phyloP scores from a whole-genome alignment of 805 yeast species.

The Monosporozyma siamensis region DNA sequence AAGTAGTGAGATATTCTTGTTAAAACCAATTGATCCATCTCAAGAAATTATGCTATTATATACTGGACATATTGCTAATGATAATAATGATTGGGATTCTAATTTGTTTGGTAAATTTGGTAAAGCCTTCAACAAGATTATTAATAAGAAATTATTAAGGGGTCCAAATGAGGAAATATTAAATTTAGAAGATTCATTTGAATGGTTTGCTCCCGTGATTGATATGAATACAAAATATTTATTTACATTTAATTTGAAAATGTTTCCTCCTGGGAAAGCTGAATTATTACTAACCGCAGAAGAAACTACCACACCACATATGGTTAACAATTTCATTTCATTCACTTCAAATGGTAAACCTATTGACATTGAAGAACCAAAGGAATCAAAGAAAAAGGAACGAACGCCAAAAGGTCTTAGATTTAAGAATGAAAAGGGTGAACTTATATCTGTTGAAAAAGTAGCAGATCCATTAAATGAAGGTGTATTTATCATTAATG shows the following conservation, averaged over 20 bases:
- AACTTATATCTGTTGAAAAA: not conserved
- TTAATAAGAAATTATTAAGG: slow-evolving; percentile 11
- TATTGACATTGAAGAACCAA: not conserved
- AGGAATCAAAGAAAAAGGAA: not conserved
- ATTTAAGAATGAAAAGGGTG: not conserved
- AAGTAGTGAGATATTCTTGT: slow-evolving; percentile 21
- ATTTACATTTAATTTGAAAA: slow-evolving; percentile 8
- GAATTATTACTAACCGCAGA: not conserved
- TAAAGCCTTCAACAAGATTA: slow-evolving; percentile 17
- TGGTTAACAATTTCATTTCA: not conserved
- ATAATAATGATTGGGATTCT: not conserved
- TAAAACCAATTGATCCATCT: slow-evolving; percentile 8
- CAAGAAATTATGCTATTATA: slow-evolving; percentile 4
- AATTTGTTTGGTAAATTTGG: slow-evolving; percentile 11
- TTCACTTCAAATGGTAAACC: not conserved
- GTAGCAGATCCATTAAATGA: not conserved
- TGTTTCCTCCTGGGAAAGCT: not conserved
- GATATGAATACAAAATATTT: slow-evolving; percentile 21
- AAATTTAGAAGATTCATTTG: slow-evolving; percentile 24
- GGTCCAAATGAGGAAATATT: slow-evolving; percentile 13
- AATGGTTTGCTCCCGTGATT: slow-evolving; percentile 26
- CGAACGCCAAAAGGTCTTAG: not conserved
- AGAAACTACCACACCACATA: not conserved
- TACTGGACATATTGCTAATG: not conserved
- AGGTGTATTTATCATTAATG: not conserved